Conservation (phyloP, 768 basidiomycete genomes). For the Clitopilus hobsonii region DNA sequence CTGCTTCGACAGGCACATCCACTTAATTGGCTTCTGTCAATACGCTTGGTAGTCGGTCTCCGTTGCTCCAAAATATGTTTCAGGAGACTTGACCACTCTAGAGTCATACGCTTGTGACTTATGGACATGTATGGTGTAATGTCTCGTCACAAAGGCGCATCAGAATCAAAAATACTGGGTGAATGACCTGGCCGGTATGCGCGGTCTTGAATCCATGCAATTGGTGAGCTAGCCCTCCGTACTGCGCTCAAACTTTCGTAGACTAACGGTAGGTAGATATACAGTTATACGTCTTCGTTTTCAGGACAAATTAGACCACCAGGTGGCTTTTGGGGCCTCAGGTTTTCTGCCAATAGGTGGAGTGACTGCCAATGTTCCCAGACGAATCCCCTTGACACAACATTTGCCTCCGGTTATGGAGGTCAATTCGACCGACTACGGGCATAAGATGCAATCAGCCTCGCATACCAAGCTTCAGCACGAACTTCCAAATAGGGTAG, state of each 20-base stretch:
- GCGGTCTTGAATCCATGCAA: background rate
- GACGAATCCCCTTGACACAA: no score
- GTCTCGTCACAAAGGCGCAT: background rate
- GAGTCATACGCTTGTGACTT: background rate
- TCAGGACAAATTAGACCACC: no score
- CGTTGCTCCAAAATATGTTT: background rate
- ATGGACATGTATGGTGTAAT: background rate
- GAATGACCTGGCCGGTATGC: no score
- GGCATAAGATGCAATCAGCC: background rate
- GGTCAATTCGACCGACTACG: no score
- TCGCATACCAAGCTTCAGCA: background rate
- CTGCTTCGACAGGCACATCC: background rate
- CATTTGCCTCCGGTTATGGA: no score
- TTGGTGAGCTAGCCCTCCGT: no score
- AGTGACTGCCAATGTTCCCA: no score
- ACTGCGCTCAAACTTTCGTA: no score
- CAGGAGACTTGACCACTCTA: background rate
- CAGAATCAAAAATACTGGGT: background rate
- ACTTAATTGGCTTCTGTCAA: background rate
- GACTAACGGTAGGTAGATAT: no score
- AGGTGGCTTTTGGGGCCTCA: no score
- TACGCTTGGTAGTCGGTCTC: background rate
- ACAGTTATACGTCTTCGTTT: no score
- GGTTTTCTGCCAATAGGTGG: no score
- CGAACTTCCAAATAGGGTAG: background rate